Conservation (phyloP, 2,329 filamentous ascomycete genomes). For the Stagonosporopsis vannaccii region DNA sequence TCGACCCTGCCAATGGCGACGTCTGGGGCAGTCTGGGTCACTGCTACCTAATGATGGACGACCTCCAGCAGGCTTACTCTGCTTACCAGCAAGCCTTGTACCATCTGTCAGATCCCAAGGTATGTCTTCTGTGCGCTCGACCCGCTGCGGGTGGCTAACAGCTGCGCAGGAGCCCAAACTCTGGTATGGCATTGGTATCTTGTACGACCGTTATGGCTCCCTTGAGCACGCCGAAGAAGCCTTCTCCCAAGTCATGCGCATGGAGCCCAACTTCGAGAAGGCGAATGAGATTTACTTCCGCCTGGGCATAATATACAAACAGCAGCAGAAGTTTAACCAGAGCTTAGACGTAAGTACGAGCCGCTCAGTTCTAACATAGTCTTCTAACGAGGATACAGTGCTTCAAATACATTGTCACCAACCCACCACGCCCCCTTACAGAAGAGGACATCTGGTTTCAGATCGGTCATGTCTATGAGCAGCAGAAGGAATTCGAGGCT, state of each 20-base stretch:
- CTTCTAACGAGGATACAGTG: conserved; percentile 66
- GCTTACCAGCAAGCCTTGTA: conserved; percentile 96
- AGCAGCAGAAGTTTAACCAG: conserved; percentile 90
- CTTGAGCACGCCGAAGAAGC: conserved; percentile 97
- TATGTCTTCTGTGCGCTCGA: conserved; percentile 47
- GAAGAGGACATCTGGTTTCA: conserved; percentile 99
- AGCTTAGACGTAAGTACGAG: conserved; percentile 79
- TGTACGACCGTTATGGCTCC: conserved; percentile 96
- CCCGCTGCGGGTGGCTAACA: conserved; percentile 8
- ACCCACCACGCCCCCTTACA: conserved; percentile 88
- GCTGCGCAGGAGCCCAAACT: conserved; percentile 81
- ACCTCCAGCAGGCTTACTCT: conserved; percentile 93
- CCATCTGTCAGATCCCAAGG: conserved; percentile 91
- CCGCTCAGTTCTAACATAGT: neutral
- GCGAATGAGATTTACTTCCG: conserved; percentile 99
- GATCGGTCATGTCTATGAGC: conserved; percentile 97
- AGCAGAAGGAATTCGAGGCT: conserved; percentile 98
- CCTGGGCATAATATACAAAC: conserved; percentile 99
- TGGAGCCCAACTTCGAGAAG: conserved; percentile 97
- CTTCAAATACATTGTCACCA: conserved; percentile 96
- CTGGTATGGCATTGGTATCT: conserved; percentile 98
- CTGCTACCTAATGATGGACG: conserved; percentile 98
- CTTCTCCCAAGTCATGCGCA: conserved; percentile 98
- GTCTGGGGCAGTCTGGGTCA: conserved; percentile 98
- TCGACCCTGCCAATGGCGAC: conserved; percentile 89